A percentile compares a stretch with the other conserved stretches of the same genome.
phyloP scores from a whole-genome alignment of 176 grass and related monocot genomes.

The Oryza longistaminata region DNA sequence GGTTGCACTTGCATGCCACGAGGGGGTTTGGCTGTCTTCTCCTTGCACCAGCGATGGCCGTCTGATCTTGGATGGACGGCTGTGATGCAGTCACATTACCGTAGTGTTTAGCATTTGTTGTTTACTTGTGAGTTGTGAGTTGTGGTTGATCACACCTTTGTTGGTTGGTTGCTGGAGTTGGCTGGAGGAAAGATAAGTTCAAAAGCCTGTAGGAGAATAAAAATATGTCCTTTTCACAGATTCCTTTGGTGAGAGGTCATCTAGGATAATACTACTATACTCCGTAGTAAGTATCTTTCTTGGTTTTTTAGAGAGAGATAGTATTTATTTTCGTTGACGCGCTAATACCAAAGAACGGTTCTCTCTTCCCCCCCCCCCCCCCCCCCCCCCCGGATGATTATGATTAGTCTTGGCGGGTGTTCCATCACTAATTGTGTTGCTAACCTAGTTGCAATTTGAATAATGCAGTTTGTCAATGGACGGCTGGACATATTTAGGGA shows the following conservation, averaged over 20 bases:
- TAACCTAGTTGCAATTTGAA: neutral
- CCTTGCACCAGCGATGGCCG: neutral
- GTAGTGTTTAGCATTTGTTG: neutral
- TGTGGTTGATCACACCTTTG: too few relatives aligned
- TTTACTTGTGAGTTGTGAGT: neutral
- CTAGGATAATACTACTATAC: neutral
- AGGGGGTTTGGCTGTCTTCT: neutral
- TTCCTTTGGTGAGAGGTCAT: conserved; percentile 12
- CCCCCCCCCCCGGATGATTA: neutral
- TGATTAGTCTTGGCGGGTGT: neutral
- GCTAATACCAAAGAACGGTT: conserved; percentile 3
- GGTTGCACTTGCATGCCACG: neutral
- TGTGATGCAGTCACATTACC: neutral
- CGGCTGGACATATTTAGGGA: neutral
- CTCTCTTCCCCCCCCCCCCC: neutral
- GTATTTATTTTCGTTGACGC: conserved; percentile 10
- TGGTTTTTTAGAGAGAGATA: neutral
- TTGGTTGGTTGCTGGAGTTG: too few relatives aligned
- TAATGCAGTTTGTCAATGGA: conserved; percentile 7
- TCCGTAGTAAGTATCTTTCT: neutral
- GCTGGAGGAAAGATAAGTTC: neutral
- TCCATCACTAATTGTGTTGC: neutral
- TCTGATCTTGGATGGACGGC: conserved; percentile 14
- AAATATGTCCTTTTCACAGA: neutral
- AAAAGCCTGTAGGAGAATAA: neutral